Base-by-base conservation (phyloP, 1,139 yeast genomes). In the Sugiyamaella castrensis region DNA sequence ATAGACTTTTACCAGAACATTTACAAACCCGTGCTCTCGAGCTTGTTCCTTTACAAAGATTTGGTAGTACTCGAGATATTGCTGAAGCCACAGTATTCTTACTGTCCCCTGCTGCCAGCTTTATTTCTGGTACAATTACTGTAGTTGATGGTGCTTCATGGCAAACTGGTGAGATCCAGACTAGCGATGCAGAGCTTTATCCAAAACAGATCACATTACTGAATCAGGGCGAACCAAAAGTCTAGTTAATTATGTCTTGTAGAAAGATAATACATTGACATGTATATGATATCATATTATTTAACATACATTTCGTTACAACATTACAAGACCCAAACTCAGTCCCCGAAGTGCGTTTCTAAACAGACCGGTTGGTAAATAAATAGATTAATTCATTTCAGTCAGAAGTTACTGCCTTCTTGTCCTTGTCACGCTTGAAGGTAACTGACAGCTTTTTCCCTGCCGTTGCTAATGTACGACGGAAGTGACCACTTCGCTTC, bases 81-180 rank as follows among this genome's bases (percentile, higher is more conserved):
- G 97, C 98, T 12, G 85, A 91, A 57, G 82, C 94, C 1, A 89
- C 98, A 0, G 87, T 87, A 0, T 91, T 74, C 65, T 71, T 91
- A 58, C 85, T 91, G 61, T 85, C 95, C 31, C 84, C 84, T 1
- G 95, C 96, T 4, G 87, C 92, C 4, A 63, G 74, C 12, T 91
- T 82, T 65, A 76, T 91, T 34, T 81, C 85, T 10, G 98, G 98
- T 13, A 81, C 88, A 2, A 72, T 84, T 19, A 73, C 80, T 40
- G 84, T 88, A 11, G 96, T 91, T 11, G 98, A 91, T 67, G 98
- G 98, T 47, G 98, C 83, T 1, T 75, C 79, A 50, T 89, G 97
- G 96, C 95, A 88, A 63, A 71, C 80, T 61, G 92, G 88, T 16
- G 41, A 48, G 39, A 10, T 43, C 13, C 27, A 35, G 4, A 43